phyloP scores from a whole-genome alignment of 2,329 filamentous ascomycete genomes.

The Bipolaris zeicola region DNA sequence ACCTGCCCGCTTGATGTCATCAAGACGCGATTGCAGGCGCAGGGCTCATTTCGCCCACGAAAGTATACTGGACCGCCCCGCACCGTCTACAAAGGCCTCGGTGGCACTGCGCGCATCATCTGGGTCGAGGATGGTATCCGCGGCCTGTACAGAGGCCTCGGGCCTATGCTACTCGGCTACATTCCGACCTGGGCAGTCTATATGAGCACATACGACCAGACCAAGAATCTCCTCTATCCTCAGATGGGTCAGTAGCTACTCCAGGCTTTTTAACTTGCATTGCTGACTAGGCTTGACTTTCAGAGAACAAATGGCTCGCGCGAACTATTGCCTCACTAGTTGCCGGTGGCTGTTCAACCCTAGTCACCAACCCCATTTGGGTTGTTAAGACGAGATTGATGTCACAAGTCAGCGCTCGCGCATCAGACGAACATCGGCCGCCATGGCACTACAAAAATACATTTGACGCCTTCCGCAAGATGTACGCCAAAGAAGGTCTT shows the following conservation, averaged over 20 bases:
- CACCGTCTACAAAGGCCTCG: slow-evolving; percentile 77
- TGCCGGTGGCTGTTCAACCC: slow-evolving; percentile 88
- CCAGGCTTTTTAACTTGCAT: background rate
- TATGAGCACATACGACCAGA: slow-evolving; percentile 93
- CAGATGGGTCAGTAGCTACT: slow-evolving; percentile 56
- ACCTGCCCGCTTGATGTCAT: slow-evolving; percentile 98
- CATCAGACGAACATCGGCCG: slow-evolving; percentile 62
- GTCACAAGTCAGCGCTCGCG: slow-evolving; percentile 76
- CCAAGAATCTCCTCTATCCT: slow-evolving; percentile 74
- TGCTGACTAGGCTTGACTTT: slow-evolving; percentile 15
- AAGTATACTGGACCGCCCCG: slow-evolving; percentile 56
- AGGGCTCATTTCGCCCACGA: slow-evolving; percentile 76
- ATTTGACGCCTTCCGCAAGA: slow-evolving; percentile 89
- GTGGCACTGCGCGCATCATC: slow-evolving; percentile 85
- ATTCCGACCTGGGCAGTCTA: slow-evolving; percentile 98
- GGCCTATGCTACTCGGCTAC: slow-evolving; percentile 94
- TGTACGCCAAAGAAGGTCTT: slow-evolving; percentile 90
- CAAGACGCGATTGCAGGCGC: slow-evolving; percentile 96
- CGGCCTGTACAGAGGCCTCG: slow-evolving; percentile 90
- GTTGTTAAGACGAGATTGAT: slow-evolving; percentile 98
- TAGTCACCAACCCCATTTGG: slow-evolving; percentile 98
- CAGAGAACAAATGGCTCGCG: slow-evolving; percentile 74
- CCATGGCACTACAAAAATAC: slow-evolving; percentile 93
- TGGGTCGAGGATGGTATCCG: slow-evolving; percentile 85
- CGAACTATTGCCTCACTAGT: slow-evolving; percentile 89